Evolutionary conservation across 2,329 filamentous ascomycete genomes (phyloP), one percentile per base, ranked within the genome.

Genomic region (Colletotrichum tanaceti): DNA sequence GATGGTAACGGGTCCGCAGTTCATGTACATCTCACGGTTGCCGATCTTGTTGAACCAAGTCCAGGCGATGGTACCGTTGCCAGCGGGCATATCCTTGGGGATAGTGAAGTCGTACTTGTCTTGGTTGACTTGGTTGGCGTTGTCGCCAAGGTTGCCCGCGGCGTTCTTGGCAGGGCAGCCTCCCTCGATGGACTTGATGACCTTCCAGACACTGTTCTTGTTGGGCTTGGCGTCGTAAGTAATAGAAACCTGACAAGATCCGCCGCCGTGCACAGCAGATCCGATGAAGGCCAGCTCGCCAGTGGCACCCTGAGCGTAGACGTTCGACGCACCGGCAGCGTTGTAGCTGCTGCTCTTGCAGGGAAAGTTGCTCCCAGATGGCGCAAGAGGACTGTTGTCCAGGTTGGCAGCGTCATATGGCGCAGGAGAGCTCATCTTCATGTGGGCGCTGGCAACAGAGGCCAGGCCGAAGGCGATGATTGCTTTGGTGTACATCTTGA

Each of bases 21-120:
- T 97, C 94, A 97, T 97, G 85, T 98, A 98, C 86, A 97, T 93
- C 77, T 98, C 96, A 1, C 94, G 90, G 82, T 97, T 97, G 3
- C 96, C 96, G 11, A 97, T 76, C 68, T 91, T 91, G 84, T 98
- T 98, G 80, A 97, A 89, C 96, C 96, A 98, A 0, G 93, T 93
- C 94, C 94, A 98, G 0, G 93, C 93, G 5, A 98, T 84, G 0
- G 90, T 92, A 32, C 92, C 94, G 47, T 94, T 86, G 4, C 95
- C 96, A 1, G 90, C 82, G 10, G 90, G 88, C 54, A 98, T 85
- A 24, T 90, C 87, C 0, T 85, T 77, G 0, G 94, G 95, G 6
- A 98, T 88, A 0, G 81, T 86, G 81, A 90, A 97, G 38, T 87
- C 81, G 79, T 92, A 96, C 0, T 80, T 83, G 75, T 85, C 85